Conservation (phyloP, 2,329 filamentous ascomycete genomes). For the Coniella vitis region DNA sequence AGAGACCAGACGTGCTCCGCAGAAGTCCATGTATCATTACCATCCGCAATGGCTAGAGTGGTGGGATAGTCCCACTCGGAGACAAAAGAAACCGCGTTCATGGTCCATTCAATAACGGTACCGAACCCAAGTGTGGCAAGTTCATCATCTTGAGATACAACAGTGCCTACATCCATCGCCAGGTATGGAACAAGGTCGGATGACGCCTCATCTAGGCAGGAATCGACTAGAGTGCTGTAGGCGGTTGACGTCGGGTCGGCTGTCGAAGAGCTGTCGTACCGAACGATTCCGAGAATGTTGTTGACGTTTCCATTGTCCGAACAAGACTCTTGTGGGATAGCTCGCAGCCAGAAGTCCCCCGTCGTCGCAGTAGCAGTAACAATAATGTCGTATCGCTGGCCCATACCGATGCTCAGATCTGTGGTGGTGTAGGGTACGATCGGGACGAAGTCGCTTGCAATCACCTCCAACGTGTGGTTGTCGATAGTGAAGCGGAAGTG, state of each 20-base stretch:
- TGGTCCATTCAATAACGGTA: slow-evolving; percentile 5
- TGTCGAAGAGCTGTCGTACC: slow-evolving; percentile 6
- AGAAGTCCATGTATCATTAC: slow-evolving; percentile 1
- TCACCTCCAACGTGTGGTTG: slow-evolving; percentile 5
- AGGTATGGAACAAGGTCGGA: slow-evolving; percentile 11
- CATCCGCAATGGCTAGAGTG: slow-evolving; percentile 3
- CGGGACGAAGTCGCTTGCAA: slow-evolving; percentile 3
- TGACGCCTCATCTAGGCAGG: slow-evolving; percentile 6
- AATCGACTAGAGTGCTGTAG: slow-evolving; percentile 5
- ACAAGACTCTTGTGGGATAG: slow-evolving; percentile 6
- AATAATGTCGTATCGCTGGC: slow-evolving; percentile 7
- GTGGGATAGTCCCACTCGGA: slow-evolving; percentile 8
- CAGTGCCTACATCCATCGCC: neutral
- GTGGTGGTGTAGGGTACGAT: slow-evolving; percentile 3
- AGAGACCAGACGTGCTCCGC: slow-evolving; percentile 5
- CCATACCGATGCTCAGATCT: slow-evolving; percentile 2
- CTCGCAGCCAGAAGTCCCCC: slow-evolving; percentile 8
- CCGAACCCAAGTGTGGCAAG: neutral
- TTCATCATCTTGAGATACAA: slow-evolving; percentile 1
- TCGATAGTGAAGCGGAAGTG: slow-evolving; percentile 10
- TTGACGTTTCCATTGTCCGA: slow-evolving; percentile 7
- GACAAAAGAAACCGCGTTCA: slow-evolving; percentile 7
- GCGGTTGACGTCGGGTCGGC: slow-evolving; percentile 4
- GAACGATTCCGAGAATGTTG: slow-evolving; percentile 4
- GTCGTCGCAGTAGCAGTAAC: slow-evolving; percentile 1